A percentile compares a stretch with the other conserved stretches of the same genome.
Conservation (phyloP, 2,329 filamentous ascomycete genomes). For the Purpureocillium takamizusanense region DNA sequence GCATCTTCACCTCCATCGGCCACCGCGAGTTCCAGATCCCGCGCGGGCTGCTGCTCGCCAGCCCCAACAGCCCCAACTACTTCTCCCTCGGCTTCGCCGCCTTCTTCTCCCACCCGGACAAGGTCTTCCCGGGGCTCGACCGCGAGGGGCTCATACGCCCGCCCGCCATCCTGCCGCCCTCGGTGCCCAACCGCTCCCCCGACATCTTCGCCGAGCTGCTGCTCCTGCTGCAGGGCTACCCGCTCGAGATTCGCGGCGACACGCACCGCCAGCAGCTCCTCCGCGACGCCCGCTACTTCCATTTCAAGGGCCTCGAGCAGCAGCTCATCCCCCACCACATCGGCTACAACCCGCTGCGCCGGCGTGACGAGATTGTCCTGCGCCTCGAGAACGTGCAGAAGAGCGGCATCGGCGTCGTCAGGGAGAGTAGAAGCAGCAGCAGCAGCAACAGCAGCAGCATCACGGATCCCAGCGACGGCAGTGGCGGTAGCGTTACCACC, state of each 20-base stretch:
- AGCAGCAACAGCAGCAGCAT: conserved; percentile 4
- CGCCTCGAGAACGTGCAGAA: conserved; percentile 82
- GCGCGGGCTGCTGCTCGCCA: conserved; percentile 73
- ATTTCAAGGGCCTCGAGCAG: conserved; percentile 87
- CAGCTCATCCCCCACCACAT: conserved; percentile 70
- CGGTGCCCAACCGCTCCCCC: conserved; percentile 72
- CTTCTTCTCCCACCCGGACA: conserved; percentile 72
- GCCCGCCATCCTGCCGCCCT: conserved; percentile 75
- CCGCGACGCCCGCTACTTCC: conserved; percentile 84
- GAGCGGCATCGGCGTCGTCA: conserved; percentile 63
- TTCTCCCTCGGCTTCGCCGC: conserved; percentile 85
- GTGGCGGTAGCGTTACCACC: too few relatives aligned
- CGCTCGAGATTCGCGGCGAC: conserved; percentile 65
- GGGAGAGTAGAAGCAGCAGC: conserved; percentile 28
- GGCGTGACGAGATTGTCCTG: conserved; percentile 66
- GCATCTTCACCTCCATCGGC: conserved; percentile 88
- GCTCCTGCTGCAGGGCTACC: conserved; percentile 75
- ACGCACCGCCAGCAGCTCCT: conserved; percentile 69
- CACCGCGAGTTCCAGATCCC: conserved; percentile 82
- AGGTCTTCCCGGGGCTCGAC: conserved; percentile 80
- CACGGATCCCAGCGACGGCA: too few relatives aligned
- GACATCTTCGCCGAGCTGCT: conserved; percentile 77
- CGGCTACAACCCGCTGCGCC: conserved; percentile 61
- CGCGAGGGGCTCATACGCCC: conserved; percentile 73
- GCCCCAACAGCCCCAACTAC: conserved; percentile 91